phyloP scores from a whole-genome alignment of 2,329 filamentous ascomycete species.

The Epichloe hybrida region DNA sequence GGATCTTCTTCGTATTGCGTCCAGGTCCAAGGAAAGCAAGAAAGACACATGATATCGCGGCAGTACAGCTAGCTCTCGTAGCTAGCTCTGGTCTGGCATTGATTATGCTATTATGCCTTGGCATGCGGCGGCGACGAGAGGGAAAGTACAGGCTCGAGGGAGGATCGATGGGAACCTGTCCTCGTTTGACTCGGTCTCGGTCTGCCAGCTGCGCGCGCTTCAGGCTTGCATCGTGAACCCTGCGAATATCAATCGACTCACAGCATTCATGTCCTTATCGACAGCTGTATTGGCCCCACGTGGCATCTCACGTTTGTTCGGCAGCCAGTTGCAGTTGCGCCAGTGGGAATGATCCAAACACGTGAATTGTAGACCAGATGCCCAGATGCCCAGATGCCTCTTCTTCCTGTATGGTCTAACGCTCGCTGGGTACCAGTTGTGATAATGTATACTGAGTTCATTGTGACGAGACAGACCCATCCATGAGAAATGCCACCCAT shows the following conservation, averaged over 20 bases:
- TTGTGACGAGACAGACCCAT: slow-evolving; percentile 35
- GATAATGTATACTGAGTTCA: slow-evolving; percentile 37
- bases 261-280: not conserved
- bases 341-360: slow-evolving; percentile 3
- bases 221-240: not conserved
- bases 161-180: too few relatives aligned
- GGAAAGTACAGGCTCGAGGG: too few relatives aligned
- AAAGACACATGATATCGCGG: slow-evolving; percentile 35
- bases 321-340: not conserved
- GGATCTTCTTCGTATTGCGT: slow-evolving; percentile 32
- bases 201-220: not conserved
- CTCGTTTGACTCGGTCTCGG: not conserved
- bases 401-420: slow-evolving; percentile 29
- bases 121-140: not conserved
- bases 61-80: not conserved
- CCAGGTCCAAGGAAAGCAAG: slow-evolving; percentile 37
- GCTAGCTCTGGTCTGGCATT: not conserved
- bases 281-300: not conserved
- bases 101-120: not conserved
- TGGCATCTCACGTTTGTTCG: not conserved
- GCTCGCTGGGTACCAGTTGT: slow-evolving; percentile 27
- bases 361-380: slow-evolving; percentile 16
- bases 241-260: not conserved
- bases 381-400: slow-evolving; percentile 16
- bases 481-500: slow-evolving; percentile 6